These are phyloP conservation scores for Leishmania mexicana DNA, from an alignment of 208 protist species.

Conservation along the genomic window DNA sequence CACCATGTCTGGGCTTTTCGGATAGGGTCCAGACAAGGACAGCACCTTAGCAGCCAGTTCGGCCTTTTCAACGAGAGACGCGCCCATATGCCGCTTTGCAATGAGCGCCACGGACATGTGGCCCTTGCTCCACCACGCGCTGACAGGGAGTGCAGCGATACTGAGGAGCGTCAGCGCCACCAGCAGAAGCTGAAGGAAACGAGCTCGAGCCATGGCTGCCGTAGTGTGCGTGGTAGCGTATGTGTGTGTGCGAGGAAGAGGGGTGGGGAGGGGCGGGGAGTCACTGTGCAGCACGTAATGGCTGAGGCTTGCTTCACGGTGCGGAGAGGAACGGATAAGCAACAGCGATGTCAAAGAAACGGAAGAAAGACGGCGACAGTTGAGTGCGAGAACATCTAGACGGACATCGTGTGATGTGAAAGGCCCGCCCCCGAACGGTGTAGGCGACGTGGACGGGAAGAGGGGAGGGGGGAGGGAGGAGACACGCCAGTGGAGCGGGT, in stretches of 20 bases:
- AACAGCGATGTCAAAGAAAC: background rate
- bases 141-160: background rate
- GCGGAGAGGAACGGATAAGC: background rate
- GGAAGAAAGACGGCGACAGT: background rate
- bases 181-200: background rate
- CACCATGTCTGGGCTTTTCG: constrained; percentile 44
- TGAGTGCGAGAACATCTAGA: background rate
- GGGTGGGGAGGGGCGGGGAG: background rate
- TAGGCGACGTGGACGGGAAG: background rate
- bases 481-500: background rate
- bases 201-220: background rate
- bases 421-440: background rate
- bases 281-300: background rate
- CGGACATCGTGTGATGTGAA: background rate
- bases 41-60: constrained; percentile 10
- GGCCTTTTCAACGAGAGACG: constrained; percentile 12
- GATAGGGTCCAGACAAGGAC: constrained; percentile 38
- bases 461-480: background rate
- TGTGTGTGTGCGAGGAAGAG: background rate
- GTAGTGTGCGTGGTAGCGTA: background rate
- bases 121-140: constrained; percentile 51
- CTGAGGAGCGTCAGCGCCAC: background rate
- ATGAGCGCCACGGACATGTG: constrained; percentile 67
- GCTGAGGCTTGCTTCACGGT: background rate
- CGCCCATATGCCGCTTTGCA: constrained; percentile 36